Evolutionary conservation across 2,329 filamentous ascomycete genomes (phyloP).

Genomic region (Chaetoscypha palmicola): DNA sequence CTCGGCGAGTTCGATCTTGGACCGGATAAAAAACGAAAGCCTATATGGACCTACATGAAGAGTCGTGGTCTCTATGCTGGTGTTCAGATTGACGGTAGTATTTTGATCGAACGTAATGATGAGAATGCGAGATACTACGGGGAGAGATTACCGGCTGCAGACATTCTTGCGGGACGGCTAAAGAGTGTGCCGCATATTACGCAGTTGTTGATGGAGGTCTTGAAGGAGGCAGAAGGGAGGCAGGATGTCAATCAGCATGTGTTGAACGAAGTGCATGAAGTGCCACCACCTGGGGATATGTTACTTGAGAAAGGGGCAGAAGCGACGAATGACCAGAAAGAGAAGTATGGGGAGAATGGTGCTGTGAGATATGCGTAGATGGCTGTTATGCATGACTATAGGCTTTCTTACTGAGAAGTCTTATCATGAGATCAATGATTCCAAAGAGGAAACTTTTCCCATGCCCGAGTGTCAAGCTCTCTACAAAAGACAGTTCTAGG

Average conservation of each 20-base stretch:
- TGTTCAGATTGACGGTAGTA: constrained; percentile 75
- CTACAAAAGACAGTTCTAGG: neutral
- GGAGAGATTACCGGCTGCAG: constrained; percentile 48
- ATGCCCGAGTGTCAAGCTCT: neutral
- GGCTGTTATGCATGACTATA: neutral
- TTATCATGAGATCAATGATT: neutral
- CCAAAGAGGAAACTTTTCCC: neutral
- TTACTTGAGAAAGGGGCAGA: neutral
- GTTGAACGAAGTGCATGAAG: neutral
- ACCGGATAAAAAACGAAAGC: constrained; percentile 57
- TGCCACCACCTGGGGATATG: neutral
- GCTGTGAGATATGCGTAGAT: neutral
- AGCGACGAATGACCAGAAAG: neutral
- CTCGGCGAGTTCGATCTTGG: constrained; percentile 21
- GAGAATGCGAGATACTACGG: constrained; percentile 83
- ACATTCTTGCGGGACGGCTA: constrained; percentile 42
- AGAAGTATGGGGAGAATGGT: neutral
- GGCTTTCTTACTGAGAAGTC: neutral
- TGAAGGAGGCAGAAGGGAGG: constrained; percentile 43
- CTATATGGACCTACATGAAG: constrained; percentile 80
- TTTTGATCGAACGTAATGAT: constrained; percentile 73
- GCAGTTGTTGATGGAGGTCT: constrained; percentile 52
- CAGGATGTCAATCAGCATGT: constrained; percentile 1
- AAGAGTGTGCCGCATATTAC: constrained; percentile 27
- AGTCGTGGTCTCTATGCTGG: constrained; percentile 81